Evolutionary conservation across 2,329 filamentous ascomycete genomes (phyloP).

Genomic region (Fusarium sp.): DNA sequence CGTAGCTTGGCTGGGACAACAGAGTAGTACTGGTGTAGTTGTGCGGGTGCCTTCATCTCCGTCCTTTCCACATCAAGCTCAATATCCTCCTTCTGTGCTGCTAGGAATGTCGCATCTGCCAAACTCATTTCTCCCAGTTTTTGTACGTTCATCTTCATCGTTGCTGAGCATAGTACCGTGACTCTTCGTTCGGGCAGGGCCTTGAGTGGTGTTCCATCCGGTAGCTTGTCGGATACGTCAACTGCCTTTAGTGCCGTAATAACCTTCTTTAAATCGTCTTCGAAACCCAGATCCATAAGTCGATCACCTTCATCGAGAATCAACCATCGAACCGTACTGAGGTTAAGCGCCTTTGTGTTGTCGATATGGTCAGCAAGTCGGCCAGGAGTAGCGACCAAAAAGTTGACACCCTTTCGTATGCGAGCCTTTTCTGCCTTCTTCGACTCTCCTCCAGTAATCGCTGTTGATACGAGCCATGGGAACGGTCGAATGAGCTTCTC

Average conservation of each 20-base stretch:
- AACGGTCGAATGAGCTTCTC: conserved; percentile 89
- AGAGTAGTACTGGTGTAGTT: conserved; percentile 92
- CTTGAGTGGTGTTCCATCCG: conserved; percentile 68
- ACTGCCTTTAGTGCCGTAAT: conserved; percentile 81
- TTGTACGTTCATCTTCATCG: conserved; percentile 98
- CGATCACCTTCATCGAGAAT: conserved; percentile 96
- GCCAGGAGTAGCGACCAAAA: conserved; percentile 93
- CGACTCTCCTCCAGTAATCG: conserved; percentile 77
- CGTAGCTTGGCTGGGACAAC: conserved; percentile 91
- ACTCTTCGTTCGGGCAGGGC: conserved; percentile 80
- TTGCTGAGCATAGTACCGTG: conserved; percentile 94
- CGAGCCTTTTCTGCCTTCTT: conserved; percentile 91
- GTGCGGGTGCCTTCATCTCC: conserved; percentile 84
- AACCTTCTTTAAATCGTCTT: conserved; percentile 91
- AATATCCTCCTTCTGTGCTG: conserved; percentile 68
- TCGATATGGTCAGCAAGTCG: conserved; percentile 91
- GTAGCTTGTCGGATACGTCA: conserved; percentile 68
- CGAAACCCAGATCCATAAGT: conserved; percentile 98
- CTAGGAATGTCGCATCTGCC: conserved; percentile 90
- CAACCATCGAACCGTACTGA: conserved; percentile 92
- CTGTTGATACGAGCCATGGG: conserved; percentile 93
- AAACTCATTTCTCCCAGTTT: conserved; percentile 93
- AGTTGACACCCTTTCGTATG: conserved; percentile 93
- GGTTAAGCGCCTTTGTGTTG: conserved; percentile 88
- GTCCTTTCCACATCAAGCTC: conserved; percentile 61